Evolutionary conservation across 2,329 filamentous ascomycete genomes (phyloP).

Genomic region (Fusarium sp.): DNA sequence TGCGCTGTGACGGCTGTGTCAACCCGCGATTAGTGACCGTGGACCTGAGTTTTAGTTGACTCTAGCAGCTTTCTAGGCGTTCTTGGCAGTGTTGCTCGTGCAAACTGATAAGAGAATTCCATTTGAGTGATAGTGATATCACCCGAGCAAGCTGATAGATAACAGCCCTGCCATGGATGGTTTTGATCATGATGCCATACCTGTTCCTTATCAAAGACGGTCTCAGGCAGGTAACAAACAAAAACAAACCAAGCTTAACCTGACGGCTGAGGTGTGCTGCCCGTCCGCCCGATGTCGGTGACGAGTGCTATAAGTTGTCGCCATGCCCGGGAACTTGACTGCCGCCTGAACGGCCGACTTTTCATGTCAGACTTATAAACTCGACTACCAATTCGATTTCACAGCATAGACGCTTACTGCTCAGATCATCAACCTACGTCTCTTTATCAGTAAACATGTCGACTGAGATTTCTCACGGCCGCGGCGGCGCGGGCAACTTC

Average conservation of each 20-base stretch:
- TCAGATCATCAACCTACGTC: slow-evolving; percentile 3
- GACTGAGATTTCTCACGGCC: slow-evolving; percentile 69
- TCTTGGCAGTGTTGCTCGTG: slow-evolving; percentile 21
- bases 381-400: not conserved
- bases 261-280: slow-evolving; percentile 25
- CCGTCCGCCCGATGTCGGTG: slow-evolving; percentile 19
- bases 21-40: slow-evolving; percentile 37
- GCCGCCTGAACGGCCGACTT: slow-evolving; percentile 29
- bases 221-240: slow-evolving; percentile 13
- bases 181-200: slow-evolving; percentile 39
- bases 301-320: slow-evolving; percentile 45
- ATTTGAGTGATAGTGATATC: slow-evolving; percentile 33
- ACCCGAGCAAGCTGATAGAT: slow-evolving; percentile 36
- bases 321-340: slow-evolving; percentile 37
- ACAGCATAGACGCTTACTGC: not conserved
- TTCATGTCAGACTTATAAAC: slow-evolving; percentile 13
- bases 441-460: slow-evolving; percentile 48
- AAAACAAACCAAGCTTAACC: slow-evolving; percentile 40
- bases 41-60: slow-evolving; percentile 21
- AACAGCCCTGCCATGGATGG: slow-evolving; percentile 16
- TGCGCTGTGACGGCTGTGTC: slow-evolving; percentile 33
- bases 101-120: slow-evolving; percentile 37
- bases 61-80: slow-evolving; percentile 15
- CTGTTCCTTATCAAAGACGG: slow-evolving; percentile 35
- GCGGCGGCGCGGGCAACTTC: slow-evolving; percentile 73